Evolutionary conservation across 2,329 filamentous ascomycete genomes (phyloP).

Genomic region (Monascus ruber): DNA sequence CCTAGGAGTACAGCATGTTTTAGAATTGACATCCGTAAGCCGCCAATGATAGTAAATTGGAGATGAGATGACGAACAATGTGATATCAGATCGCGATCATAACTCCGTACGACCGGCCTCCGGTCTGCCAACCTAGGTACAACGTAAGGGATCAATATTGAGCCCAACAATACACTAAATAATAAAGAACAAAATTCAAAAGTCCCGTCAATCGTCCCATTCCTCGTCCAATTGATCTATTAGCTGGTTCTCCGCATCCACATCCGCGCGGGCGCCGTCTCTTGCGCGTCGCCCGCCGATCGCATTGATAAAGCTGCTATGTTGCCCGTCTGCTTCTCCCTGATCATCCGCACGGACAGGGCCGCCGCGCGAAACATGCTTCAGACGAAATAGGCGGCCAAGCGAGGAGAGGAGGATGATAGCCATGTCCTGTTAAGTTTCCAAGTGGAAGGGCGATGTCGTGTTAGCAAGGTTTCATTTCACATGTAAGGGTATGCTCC

Average conservation of each 20-base stretch:
- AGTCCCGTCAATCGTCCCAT: constrained; percentile 60
- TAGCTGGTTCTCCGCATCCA: constrained; percentile 81
- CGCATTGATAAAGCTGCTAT: constrained; percentile 22
- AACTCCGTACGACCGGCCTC: no score
- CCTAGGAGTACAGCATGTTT: no score
- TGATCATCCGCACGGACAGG: constrained; percentile 21
- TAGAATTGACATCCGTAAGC: no score
- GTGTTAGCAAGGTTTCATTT: constrained; percentile 5
- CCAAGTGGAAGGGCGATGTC: constrained; percentile 1
- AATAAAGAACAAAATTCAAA: no score
- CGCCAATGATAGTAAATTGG: background rate
- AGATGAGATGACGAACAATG: background rate
- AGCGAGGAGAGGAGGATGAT: constrained; percentile 37
- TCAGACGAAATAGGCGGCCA: constrained; percentile 26
- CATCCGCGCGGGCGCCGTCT: constrained; percentile 26
- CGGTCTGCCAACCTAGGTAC: no score
- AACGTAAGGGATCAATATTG: no score
- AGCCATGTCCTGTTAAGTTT: constrained; percentile 32
- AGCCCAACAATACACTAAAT: no score
- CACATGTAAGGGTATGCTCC: background rate
- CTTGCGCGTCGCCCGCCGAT: constrained; percentile 21
- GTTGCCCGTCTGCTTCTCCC: constrained; percentile 4
- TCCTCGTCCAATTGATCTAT: constrained; percentile 96
- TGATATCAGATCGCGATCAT: no score
- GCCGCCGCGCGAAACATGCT: constrained; percentile 20